These are phyloP conservation scores for Tolypocladium amazonense DNA, from an alignment of 2,329 filamentous ascomycete genomes.

Conservation along the genomic window DNA sequence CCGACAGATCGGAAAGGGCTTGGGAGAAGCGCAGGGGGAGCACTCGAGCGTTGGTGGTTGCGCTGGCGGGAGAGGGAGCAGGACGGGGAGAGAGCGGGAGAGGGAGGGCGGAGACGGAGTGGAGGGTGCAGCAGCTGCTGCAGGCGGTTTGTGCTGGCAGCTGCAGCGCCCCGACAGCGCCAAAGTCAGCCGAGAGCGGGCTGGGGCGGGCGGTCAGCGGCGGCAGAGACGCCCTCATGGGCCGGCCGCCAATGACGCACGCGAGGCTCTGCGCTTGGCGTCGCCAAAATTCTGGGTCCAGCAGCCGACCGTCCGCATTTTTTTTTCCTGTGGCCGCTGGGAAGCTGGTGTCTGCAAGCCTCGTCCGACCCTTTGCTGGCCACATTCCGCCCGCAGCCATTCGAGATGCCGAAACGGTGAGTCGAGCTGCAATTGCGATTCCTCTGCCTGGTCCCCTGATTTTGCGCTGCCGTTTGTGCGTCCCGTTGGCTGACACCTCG, in stretches of 20 bases:
- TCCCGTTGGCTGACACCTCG: constrained; percentile 7
- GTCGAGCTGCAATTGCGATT: constrained; percentile 2
- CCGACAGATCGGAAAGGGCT: neutral
- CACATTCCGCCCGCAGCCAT: neutral
- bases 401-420: constrained; percentile 13
- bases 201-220: constrained; percentile 15
- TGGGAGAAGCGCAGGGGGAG: neutral
- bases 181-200: constrained; percentile 8
- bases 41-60: neutral
- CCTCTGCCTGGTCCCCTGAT: neutral
- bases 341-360: neutral
- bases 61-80: neutral
- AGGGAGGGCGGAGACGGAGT: neutral
- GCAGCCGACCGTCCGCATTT: neutral
- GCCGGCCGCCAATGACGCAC: constrained; percentile 20
- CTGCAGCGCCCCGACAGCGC: constrained; percentile 5
- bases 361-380: neutral
- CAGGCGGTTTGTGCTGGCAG: constrained; percentile 4
- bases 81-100: neutral
- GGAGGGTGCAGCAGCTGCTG: constrained; percentile 1
- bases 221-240: constrained; percentile 19
- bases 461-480: neutral
- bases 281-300: neutral
- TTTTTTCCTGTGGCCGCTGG: constrained; percentile 1
- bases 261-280: constrained; percentile 8